Percentiles rank a stretch among this genome's conserved stretches.
Evolutionary conservation across 2,329 filamentous ascomycete species (phyloP).

Genomic region (Penicillium expansum): DNA sequence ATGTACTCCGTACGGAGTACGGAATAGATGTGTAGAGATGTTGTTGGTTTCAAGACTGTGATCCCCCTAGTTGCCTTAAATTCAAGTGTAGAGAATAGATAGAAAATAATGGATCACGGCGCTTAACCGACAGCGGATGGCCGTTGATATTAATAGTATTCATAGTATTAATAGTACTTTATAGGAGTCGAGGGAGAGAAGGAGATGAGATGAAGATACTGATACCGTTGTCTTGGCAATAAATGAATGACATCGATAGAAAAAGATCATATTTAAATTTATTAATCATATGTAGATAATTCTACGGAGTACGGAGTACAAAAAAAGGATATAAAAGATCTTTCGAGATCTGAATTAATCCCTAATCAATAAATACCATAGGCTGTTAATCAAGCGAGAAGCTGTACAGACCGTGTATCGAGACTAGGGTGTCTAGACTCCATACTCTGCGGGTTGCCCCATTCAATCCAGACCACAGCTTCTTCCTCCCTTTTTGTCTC

Average conservation of each 20-base stretch:
- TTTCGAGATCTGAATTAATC: not conserved
- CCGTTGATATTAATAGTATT: not conserved
- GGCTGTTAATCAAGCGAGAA: not conserved
- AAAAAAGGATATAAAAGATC: too few relatives aligned
- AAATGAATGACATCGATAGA: not conserved
- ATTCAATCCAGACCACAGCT: slow-evolving; percentile 30
- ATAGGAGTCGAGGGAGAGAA: not conserved
- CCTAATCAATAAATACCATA: not conserved
- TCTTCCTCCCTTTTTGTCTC: slow-evolving; percentile 29
- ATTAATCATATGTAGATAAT: too few relatives aligned
- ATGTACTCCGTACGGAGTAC: not conserved
- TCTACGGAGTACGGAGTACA: too few relatives aligned
- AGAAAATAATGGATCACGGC: not conserved
- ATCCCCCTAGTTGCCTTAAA: not conserved
- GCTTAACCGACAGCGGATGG: not conserved
- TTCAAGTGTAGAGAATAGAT: not conserved
- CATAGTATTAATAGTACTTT: not conserved
- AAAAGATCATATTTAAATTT: not conserved
- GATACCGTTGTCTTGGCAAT: not conserved
- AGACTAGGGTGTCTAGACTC: slow-evolving; percentile 21
- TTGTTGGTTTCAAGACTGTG: not conserved
- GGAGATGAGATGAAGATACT: not conserved
- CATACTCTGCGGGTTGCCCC: slow-evolving; percentile 23
- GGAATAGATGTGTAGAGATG: not conserved
- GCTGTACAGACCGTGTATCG: slow-evolving; percentile 10